Base-by-base conservation (phyloP, 495 filamentous ascomycete genomes). In the Elasticomyces elasticus region DNA sequence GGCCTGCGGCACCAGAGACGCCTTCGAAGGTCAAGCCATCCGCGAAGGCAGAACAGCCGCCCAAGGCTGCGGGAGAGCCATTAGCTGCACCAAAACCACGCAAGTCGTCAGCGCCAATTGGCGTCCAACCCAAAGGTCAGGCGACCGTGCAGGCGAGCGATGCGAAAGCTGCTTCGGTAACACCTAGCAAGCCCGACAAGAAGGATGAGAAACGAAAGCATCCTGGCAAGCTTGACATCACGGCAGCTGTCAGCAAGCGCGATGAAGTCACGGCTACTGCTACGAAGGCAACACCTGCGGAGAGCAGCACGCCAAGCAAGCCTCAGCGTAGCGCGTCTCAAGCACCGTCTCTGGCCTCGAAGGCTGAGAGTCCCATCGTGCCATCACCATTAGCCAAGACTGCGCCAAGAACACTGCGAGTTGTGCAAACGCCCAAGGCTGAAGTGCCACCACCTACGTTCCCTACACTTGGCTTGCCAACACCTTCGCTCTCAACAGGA, bases 371-470 rank as follows among this genome's bases (percentile, higher is more conserved):
- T 33, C 74, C 59, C 1, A 48, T n/a, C 17, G 52, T 53, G 1
- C 12, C 27, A 6, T 62, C 59, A 11, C 59, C 59, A 5, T 33
- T 33, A 11, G 66, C 66, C 1, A 63, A 67, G 42, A 68, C 64
- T 26, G 62, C 70, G 20, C 73, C 76, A 51, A 67, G 76, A 31
- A 77, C 86, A 1, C 71, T 92, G 11, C 76, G 87, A 23, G 76
- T 92, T 1, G 76, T 87, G 3, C 76, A 85, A 7, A 86, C 84
- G 0, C 80, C 86, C 0, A 94, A 85, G 62, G 69, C 76, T 1
- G 87, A 89, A 61, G 69, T 72, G 1, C 76, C 76, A 22, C 70
- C 75, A 0, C 59, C 66, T 46, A 63, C 52, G 25, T 13, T 51
- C 26, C 19, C 28, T n/a, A 43, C 47, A 10, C 28, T 43, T 4